These are phyloP conservation scores for Cladosporium sp. DNA, from an alignment of 2,329 filamentous ascomycete genomes.

Conservation along the genomic window DNA sequence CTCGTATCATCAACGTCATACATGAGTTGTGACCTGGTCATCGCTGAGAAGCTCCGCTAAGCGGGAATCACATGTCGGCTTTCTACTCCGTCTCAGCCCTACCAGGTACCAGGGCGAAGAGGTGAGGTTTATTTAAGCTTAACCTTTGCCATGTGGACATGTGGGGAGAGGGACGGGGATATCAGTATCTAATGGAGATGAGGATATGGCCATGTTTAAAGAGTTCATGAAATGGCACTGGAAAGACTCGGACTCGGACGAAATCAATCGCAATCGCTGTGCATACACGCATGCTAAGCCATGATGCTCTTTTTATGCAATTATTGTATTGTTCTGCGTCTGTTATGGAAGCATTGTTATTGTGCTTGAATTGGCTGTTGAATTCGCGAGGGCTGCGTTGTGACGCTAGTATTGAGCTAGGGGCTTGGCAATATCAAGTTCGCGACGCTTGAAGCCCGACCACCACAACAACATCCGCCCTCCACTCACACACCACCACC, in stretches of 20 bases:
- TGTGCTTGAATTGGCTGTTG: too few species aligned
- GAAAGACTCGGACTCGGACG: neutral
- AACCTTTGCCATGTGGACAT: conserved; percentile 9
- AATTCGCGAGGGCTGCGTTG: too few species aligned
- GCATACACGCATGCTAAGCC: neutral
- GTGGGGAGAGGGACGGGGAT: conserved; percentile 10
- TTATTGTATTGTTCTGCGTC: neutral
- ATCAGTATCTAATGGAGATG: neutral
- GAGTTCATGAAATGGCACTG: neutral
- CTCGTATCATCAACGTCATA: too few species aligned
- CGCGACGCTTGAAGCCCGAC: too few species aligned
- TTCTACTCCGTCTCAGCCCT: neutral
- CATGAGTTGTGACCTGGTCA: too few species aligned
- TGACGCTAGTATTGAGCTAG: too few species aligned
- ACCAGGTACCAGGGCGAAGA: conserved; percentile 2
- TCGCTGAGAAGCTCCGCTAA: neutral
- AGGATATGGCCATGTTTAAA: neutral
- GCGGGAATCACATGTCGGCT: conserved; percentile 3
- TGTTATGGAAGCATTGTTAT: too few species aligned
- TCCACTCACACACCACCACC: too few species aligned
- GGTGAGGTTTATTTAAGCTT: conserved; percentile 13
- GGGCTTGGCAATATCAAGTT: too few species aligned
- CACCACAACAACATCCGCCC: too few species aligned
- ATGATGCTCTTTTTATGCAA: neutral
- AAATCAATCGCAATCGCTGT: neutral